A percentile compares a stretch with the other conserved stretches of the same genome.
These are phyloP conservation scores for Patellifolia procumbens DNA, from an alignment of 179 eudicot genomes.

Conservation along the genomic window DNA sequence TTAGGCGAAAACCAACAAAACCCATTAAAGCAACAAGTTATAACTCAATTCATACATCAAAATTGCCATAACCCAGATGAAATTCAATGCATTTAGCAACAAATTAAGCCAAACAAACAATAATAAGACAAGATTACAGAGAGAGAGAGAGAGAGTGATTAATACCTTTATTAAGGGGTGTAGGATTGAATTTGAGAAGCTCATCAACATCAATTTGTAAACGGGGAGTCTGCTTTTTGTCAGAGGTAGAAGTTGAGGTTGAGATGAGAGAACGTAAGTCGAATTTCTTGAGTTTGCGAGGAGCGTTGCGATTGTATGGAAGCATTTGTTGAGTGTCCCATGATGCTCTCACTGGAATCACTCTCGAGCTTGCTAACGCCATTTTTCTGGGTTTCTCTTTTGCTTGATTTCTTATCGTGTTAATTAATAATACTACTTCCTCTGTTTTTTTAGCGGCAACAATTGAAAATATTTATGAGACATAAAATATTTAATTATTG, in stretches of 20 bases:
- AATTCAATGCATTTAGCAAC: too few relatives aligned
- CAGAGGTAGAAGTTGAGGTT: conserved; percentile 18
- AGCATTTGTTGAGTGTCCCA: conserved; percentile 65
- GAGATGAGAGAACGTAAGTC: conserved; percentile 21
- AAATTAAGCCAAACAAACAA: too few relatives aligned
- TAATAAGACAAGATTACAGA: too few relatives aligned
- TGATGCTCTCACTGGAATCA: conserved; percentile 44
- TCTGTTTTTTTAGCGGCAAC: too few relatives aligned
- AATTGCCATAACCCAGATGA: too few relatives aligned
- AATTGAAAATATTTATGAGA: too few relatives aligned
- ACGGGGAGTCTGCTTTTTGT: conserved; percentile 18
- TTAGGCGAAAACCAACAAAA: not conserved
- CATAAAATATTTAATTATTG: too few relatives aligned
- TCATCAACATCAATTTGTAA: conserved; percentile 41
- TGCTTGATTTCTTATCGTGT: not conserved
- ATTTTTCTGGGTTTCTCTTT: conserved; percentile 19
- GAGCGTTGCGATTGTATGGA: conserved; percentile 71
- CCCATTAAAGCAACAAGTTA: not conserved
- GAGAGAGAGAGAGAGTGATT: too few relatives aligned
- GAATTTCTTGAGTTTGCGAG: conserved; percentile 39
- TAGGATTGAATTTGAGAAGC: conserved; percentile 47
- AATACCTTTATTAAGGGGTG: conserved; percentile 47
- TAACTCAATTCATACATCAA: too few relatives aligned
- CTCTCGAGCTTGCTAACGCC: conserved; percentile 32
- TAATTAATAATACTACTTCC: too few relatives aligned